Evolutionary conservation across 768 basidiomycete genomes (phyloP).

Genomic region (Trametes gibbosa): DNA sequence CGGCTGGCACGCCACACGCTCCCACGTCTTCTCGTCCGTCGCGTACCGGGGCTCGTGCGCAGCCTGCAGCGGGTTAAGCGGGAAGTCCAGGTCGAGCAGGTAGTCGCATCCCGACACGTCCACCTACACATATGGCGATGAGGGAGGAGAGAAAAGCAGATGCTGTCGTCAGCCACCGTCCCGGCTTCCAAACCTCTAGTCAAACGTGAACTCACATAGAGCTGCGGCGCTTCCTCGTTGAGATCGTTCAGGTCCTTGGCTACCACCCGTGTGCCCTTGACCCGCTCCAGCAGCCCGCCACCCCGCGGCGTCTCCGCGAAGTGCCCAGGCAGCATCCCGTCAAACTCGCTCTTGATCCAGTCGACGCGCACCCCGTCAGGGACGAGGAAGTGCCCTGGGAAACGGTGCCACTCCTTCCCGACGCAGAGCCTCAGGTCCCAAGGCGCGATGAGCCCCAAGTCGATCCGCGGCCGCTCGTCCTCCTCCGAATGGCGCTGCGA

Average conservation of each 20-base stretch:
- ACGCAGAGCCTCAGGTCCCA: constrained; percentile 79
- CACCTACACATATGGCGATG: constrained; percentile 48
- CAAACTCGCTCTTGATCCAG: constrained; percentile 90
- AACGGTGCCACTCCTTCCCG: constrained; percentile 96
- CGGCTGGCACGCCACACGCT: constrained; percentile 72
- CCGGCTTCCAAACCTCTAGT: background rate
- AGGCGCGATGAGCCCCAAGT: constrained; percentile 63
- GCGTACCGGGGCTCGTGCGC: constrained; percentile 79
- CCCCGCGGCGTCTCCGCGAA: constrained; percentile 47
- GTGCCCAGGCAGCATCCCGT: constrained; percentile 83
- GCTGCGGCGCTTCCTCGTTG: constrained; percentile 74
- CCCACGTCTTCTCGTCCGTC: constrained; percentile 65
- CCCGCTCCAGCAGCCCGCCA: constrained; percentile 45
- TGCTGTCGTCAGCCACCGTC: constrained; percentile 6
- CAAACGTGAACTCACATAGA: constrained; percentile 59
- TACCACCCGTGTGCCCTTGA: constrained; percentile 59
- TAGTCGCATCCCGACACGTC: constrained; percentile 78
- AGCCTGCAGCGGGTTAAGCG: constrained; percentile 55
- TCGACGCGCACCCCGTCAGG: constrained; percentile 80
- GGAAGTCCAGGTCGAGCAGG: constrained; percentile 88
- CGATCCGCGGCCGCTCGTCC: constrained; percentile 48
- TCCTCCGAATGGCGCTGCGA: constrained; percentile 28
- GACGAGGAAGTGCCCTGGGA: constrained; percentile 86
- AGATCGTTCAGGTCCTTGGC: constrained; percentile 80
- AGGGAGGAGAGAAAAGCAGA: constrained; percentile 1